Evolutionary conservation across 257 asterid genomes (phyloP).

Genomic region (Capsicum rhomboideum): DNA sequence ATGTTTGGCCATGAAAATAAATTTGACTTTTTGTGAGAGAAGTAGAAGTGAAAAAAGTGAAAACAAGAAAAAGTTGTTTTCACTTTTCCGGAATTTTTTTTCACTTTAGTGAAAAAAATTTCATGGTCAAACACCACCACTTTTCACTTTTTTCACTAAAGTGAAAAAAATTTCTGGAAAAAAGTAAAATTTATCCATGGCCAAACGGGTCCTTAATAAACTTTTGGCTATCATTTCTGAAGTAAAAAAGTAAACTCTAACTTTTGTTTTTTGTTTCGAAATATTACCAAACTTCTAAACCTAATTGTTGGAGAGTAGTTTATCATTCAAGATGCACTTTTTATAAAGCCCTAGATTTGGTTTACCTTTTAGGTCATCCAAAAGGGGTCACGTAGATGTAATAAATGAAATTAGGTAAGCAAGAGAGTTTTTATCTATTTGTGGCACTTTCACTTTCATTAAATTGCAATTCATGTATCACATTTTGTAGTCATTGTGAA

Average conservation of each 20-base stretch:
- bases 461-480: neutral
- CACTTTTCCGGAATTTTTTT: too few relatives aligned
- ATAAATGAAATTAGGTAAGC: neutral
- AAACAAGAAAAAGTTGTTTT: too few relatives aligned
- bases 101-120: too few relatives aligned
- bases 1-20: too few relatives aligned
- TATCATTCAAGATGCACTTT: neutral
- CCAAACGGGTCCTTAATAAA: too few relatives aligned
- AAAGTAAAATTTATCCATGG: too few relatives aligned
- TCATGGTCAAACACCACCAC: too few relatives aligned
- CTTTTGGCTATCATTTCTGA: neutral
- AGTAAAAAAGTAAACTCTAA: neutral
- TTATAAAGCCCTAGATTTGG: neutral
- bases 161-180: too few relatives aligned
- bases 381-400: neutral
- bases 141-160: too few relatives aligned
- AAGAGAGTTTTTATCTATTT: neutral
- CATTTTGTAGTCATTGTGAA: neutral
- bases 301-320: neutral
- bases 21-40: too few relatives aligned
- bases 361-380: neutral
- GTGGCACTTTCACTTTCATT: neutral
- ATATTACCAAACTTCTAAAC: neutral
- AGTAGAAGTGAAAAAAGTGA: too few relatives aligned
- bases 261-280: neutral